Percentiles rank a stretch among this genome's conserved stretches.
Evolutionary conservation across 148 eudicot genomes (phyloP).

Genomic region (Arctostaphylos glauca): DNA sequence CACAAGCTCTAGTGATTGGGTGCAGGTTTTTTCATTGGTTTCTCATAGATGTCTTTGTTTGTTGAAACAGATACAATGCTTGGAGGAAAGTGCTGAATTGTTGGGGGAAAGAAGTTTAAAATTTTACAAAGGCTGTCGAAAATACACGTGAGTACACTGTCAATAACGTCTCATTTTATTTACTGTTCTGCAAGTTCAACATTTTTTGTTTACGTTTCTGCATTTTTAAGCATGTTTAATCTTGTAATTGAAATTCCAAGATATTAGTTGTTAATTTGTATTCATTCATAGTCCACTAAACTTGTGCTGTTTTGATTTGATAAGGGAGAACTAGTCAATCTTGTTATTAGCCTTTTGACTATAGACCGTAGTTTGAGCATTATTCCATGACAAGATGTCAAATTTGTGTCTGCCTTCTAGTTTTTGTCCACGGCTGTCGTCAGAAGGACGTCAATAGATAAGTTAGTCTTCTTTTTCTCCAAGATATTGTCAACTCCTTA

Average conservation of each 20-base stretch:
- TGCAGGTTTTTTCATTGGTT: background rate
- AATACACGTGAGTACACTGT: slow-evolving; percentile 73
- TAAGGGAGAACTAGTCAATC: background rate
- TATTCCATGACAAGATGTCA: background rate
- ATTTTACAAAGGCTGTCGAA: slow-evolving; percentile 91
- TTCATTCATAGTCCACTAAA: background rate
- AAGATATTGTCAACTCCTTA: background rate
- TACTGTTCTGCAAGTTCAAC: background rate
- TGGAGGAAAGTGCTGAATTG: slow-evolving; percentile 94
- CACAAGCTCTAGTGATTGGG: background rate
- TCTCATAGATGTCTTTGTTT: slow-evolving; percentile 13
- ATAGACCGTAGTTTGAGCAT: background rate
- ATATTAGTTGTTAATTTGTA: background rate
- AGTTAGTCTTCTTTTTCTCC: slow-evolving; percentile 10
- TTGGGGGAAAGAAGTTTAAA: slow-evolving; percentile 86
- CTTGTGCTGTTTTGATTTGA: background rate
- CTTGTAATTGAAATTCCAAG: background rate
- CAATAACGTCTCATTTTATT: background rate
- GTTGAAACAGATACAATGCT: slow-evolving; percentile 63
- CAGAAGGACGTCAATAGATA: background rate
- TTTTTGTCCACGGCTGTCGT: background rate
- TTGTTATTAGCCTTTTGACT: background rate
- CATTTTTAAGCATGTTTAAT: background rate
- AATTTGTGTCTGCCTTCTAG: background rate
- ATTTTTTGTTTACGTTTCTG: background rate